These are phyloP conservation scores for Schizothecium vesticola DNA, from an alignment of 495 filamentous ascomycete genomes.

Conservation along the genomic window DNA sequence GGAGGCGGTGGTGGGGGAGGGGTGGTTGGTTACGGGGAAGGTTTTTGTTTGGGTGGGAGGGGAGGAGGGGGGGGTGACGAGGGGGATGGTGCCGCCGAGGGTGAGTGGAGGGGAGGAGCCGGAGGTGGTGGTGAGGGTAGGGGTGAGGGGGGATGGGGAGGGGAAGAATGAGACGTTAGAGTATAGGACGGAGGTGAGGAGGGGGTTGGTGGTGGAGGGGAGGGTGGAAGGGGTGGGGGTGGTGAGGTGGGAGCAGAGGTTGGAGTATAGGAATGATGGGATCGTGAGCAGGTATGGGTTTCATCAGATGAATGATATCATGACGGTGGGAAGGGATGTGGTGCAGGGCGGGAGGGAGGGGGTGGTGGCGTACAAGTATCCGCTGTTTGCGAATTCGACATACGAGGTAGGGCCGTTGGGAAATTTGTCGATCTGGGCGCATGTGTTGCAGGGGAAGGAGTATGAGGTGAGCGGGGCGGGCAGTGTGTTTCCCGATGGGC, in stretches of 20 bases:
- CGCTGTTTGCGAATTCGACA: slow-evolving; percentile 54
- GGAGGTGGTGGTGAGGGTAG: slow-evolving; percentile 43
- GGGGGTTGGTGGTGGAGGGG: not conserved
- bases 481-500: slow-evolving; percentile 53
- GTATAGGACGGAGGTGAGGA: slow-evolving; percentile 50
- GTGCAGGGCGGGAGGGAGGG: slow-evolving; percentile 35
- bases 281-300: slow-evolving; percentile 53
- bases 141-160: slow-evolving; percentile 37
- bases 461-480: slow-evolving; percentile 48
- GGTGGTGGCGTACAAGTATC: slow-evolving; percentile 54
- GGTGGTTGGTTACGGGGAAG: slow-evolving; percentile 78
- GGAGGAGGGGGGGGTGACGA: slow-evolving; percentile 44
- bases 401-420: slow-evolving; percentile 41
- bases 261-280: slow-evolving; percentile 57
- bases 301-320: slow-evolving; percentile 57
- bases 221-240: not conserved
- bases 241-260: slow-evolving; percentile 55
- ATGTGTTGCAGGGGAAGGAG: slow-evolving; percentile 54
- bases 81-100: slow-evolving; percentile 65
- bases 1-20: slow-evolving; percentile 35
- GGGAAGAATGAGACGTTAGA: slow-evolving; percentile 57
- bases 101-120: slow-evolving; percentile 76
- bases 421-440: slow-evolving; percentile 55
- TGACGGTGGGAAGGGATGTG: slow-evolving; percentile 52
- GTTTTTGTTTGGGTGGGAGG: slow-evolving; percentile 74